Evolutionary conservation across 164 flowering plant species (phyloP), one percentile per base, ranked within the genome.

Genomic region (Cinnamomum micranthum): DNA sequence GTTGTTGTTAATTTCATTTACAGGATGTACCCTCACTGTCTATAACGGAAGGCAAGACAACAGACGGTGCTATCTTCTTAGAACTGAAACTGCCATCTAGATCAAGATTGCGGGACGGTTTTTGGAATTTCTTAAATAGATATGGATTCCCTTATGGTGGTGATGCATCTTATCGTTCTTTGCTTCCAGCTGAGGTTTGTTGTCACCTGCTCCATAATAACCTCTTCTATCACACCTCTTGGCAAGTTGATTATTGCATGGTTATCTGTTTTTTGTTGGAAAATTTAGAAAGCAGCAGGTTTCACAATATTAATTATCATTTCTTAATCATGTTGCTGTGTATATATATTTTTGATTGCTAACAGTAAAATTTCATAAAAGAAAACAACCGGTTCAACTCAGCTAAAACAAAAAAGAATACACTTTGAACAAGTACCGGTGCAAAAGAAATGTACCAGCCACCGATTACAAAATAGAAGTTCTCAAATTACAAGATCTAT

Each of bases 141-240:
- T 93, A 92, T 81, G 99, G 99, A 64, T 96, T 81, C 73, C 87
- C 82, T 28, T 90, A 87, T 77, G 89, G 92, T 65, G 81, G 85
- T 24, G 73, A 62, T n/a, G 15, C 9, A 14, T 63, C 23, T 60
- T 75, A 70, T 66, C 88, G 99, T 28, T 75, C 89, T 35, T 80
- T 96, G 79, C 99, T 96, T 74, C 91, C 99, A 52, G 80, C 78
- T 71, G 98, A 93, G 98, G 99, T 95, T 75, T 73, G 74, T 35
- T 75, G 65, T 70, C 58, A 68, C 66, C 62, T 78, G 50, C 41
- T 28, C 14, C 17, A n/a, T 28, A 14, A 9, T 67, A 28, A 6
- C 47, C 31, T 67, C 20, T 64, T 22, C 12, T 31, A 2, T 67
- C 69, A 67, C 28, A 67, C 28, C 28, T 20, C 47, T 27, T 67